phyloP scores from a whole-genome alignment of 257 asterid genomes.

The Forsythia suspensa region DNA sequence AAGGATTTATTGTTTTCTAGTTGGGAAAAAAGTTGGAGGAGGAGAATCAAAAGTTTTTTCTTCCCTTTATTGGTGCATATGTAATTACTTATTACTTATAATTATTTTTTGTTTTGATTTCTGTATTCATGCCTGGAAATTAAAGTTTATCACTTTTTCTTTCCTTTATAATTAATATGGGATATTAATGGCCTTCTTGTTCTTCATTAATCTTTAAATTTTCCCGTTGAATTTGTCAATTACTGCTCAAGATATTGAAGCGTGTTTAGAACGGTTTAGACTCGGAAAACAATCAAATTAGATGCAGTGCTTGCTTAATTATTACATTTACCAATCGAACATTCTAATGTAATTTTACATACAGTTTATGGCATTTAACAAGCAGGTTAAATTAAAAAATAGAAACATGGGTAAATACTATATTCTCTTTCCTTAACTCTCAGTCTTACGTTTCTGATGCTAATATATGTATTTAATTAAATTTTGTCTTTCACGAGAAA shows the following conservation, averaged over 20 bases:
- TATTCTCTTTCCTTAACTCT: too few relatives aligned
- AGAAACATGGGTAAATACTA: too few relatives aligned
- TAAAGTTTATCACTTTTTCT: not conserved
- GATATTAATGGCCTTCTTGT: not conserved
- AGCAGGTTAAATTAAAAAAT: too few relatives aligned
- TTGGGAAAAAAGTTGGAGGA: slow-evolving; percentile 2
- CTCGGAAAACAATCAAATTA: not conserved
- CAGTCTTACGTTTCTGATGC: too few relatives aligned
- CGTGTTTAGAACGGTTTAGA: not conserved
- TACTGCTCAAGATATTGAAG: slow-evolving; percentile 10
- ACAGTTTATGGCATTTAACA: too few relatives aligned
- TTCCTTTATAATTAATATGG: slow-evolving; percentile 6
- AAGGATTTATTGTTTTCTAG: not conserved
- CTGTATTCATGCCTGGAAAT: slow-evolving; percentile 16
- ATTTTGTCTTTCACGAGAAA: too few relatives aligned
- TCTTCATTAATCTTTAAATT: slow-evolving; percentile 14
- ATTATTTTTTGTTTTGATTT: slow-evolving; percentile 20
- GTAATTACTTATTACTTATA: not conserved
- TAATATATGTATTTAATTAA: too few relatives aligned
- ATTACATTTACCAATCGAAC: not conserved
- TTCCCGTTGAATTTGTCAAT: slow-evolving; percentile 15
- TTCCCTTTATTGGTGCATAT: not conserved
- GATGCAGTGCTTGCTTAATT: not conserved
- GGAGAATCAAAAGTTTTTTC: slow-evolving; percentile 8
- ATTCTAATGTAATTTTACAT: too few relatives aligned